A percentile compares a stretch with the other conserved stretches of the same genome.
phyloP scores from a whole-genome alignment of 169 alveolate genomes.

The Perkinsus chesapeaki region DNA sequence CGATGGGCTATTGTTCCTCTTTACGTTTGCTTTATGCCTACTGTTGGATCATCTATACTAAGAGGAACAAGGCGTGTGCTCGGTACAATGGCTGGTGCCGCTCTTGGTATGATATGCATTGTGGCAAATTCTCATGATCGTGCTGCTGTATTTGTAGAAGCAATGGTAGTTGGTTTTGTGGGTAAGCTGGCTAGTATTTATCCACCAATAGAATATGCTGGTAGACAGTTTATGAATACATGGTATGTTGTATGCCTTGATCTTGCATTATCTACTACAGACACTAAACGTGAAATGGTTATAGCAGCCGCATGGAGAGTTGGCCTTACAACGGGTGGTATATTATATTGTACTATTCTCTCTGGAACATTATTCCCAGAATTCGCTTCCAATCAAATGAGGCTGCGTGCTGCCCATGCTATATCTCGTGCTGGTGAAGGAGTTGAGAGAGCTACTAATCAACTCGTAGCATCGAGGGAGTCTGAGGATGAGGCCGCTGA shows the following conservation, averaged over 20 bases:
- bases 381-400: not conserved
- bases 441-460: not conserved
- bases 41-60: not conserved
- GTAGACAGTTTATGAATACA: not conserved
- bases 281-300: not conserved
- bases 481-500: not conserved
- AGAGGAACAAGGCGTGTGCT: not conserved
- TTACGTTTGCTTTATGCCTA: not conserved
- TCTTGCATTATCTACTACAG: not conserved
- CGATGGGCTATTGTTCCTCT: not conserved
- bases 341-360: not conserved
- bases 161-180: not conserved
- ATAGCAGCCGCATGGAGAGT: not conserved
- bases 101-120: not conserved
- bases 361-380: not conserved
- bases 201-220: not conserved
- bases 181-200: not conserved
- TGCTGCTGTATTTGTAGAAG: not conserved
- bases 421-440: not conserved
- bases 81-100: not conserved
- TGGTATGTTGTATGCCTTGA: not conserved
- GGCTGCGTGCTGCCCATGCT: not conserved
- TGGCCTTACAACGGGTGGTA: not conserved
- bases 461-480: not conserved
- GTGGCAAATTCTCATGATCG: not conserved